phyloP scores from a whole-genome alignment of 2,329 filamentous ascomycete species.

The Magnaporthiopsis incrustans region DNA sequence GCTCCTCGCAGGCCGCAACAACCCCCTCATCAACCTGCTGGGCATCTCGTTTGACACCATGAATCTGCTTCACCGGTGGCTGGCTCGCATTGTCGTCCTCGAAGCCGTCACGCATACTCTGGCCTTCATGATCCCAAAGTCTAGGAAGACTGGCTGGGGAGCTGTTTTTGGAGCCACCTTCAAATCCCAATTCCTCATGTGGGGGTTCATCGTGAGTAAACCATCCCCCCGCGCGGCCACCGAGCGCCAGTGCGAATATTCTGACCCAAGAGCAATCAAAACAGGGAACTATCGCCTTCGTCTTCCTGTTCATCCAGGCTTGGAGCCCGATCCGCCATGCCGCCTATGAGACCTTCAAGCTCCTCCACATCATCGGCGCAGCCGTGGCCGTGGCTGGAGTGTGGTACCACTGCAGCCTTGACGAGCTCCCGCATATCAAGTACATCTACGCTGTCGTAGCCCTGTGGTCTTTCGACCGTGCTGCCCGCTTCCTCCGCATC shows the following conservation, averaged over 20 bases:
- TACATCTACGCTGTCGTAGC: constrained; percentile 54
- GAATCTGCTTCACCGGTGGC: constrained; percentile 75
- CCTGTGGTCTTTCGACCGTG: constrained; percentile 61
- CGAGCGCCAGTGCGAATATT: neutral
- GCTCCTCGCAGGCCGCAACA: constrained; percentile 67
- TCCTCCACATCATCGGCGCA: constrained; percentile 60
- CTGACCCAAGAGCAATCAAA: neutral
- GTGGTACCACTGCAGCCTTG: constrained; percentile 57
- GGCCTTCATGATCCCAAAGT: constrained; percentile 44
- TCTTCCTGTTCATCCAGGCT: constrained; percentile 59
- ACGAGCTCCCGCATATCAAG: constrained; percentile 44
- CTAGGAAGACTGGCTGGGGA: constrained; percentile 38
- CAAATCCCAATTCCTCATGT: constrained; percentile 42
- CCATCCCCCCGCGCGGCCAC: neutral
- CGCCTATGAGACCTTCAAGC: constrained; percentile 72
- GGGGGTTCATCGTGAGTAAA: constrained; percentile 53
- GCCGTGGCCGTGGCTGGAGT: constrained; percentile 52
- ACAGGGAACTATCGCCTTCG: constrained; percentile 51
- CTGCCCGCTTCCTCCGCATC: constrained; percentile 49
- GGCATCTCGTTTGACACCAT: constrained; percentile 76
- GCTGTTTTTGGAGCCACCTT: constrained; percentile 27
- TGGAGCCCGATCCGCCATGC: constrained; percentile 65
- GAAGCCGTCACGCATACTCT: constrained; percentile 60
- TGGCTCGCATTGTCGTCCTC: constrained; percentile 66
- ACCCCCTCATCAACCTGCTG: constrained; percentile 64